phyloP scores from a whole-genome alignment of 257 asterid species.

The Penstemon barbatus region DNA sequence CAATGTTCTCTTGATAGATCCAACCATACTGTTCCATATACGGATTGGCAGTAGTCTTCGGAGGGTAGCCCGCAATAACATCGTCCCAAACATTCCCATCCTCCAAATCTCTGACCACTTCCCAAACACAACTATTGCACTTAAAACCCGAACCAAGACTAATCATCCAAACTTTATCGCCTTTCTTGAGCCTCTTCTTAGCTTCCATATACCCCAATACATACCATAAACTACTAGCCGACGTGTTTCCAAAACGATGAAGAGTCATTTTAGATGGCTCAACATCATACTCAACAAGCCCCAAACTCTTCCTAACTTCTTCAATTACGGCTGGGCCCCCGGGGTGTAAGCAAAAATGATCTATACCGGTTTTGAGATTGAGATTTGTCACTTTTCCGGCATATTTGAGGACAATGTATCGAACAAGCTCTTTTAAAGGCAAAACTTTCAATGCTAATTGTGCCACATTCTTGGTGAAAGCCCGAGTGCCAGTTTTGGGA shows the following conservation, averaged over 20 bases:
- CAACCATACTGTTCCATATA: slow-evolving; percentile 39
- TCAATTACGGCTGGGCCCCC: slow-evolving; percentile 42
- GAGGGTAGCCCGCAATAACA: slow-evolving; percentile 35
- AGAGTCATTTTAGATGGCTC: slow-evolving; percentile 44
- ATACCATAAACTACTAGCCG: slow-evolving; percentile 44
- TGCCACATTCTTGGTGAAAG: slow-evolving; percentile 38
- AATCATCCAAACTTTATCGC: slow-evolving; percentile 43
- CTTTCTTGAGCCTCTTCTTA: slow-evolving; percentile 37
- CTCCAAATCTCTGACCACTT: slow-evolving; percentile 38
- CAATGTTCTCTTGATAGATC: slow-evolving; percentile 26
- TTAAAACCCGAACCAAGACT: slow-evolving; percentile 47
- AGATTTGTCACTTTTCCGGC: slow-evolving; percentile 8
- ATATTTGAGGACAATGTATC: slow-evolving; percentile 24
- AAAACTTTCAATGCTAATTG: slow-evolving; percentile 34
- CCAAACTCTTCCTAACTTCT: slow-evolving; percentile 31
- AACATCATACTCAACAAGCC: slow-evolving; percentile 34
- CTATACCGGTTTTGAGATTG: slow-evolving; percentile 32
- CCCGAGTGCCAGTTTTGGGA: slow-evolving; percentile 36
- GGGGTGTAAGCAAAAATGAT: slow-evolving; percentile 43
- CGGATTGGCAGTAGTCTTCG: slow-evolving; percentile 33
- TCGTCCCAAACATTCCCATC: slow-evolving; percentile 48
- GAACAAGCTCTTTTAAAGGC: slow-evolving; percentile 33
- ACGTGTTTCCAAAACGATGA: slow-evolving; percentile 45
- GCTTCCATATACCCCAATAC: slow-evolving; percentile 50
- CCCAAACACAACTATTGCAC: slow-evolving; percentile 48